A percentile compares a stretch with the other conserved stretches of the same genome.
phyloP scores from a whole-genome alignment of 176 grass and related monocot genomes.

The Phragmites australis region DNA sequence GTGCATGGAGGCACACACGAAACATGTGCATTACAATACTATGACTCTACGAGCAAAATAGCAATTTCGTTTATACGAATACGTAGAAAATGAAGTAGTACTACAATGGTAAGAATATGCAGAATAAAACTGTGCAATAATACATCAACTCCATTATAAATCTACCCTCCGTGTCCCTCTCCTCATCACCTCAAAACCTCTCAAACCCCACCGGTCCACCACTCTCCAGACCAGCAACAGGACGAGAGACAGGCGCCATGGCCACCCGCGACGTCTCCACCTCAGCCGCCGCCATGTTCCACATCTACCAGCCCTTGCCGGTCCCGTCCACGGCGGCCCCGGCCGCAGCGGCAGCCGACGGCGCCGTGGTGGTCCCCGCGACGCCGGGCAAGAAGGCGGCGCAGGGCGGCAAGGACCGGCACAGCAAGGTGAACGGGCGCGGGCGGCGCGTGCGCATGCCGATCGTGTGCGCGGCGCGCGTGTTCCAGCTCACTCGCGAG shows the following conservation, averaged over 20 bases:
- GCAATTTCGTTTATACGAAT: neutral
- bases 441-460: constrained; percentile 94
- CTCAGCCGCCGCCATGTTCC: constrained; percentile 40
- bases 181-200: constrained; percentile 41
- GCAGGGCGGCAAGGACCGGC: constrained; percentile 67
- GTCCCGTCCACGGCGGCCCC: neutral
- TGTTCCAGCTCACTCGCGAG: constrained; percentile 97
- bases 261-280: constrained; percentile 40
- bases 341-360: neutral
- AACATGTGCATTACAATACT: neutral
- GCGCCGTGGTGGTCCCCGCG: neutral
- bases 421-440: constrained; percentile 97
- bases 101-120: neutral
- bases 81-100: neutral
- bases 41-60: neutral
- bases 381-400: constrained; percentile 40
- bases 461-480: constrained; percentile 90
- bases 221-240: neutral
- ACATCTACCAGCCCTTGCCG: constrained; percentile 33
- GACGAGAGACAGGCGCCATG: constrained; percentile 19
- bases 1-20: neutral
- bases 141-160: constrained; percentile 19
- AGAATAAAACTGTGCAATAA: neutral
- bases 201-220: constrained; percentile 46
- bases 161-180: constrained; percentile 38